Percentiles rank a stretch among this genome's conserved stretches.
These are phyloP conservation scores for Calonectria multiphialidica DNA, from an alignment of 2,329 filamentous ascomycete species.

Conservation along the genomic window DNA sequence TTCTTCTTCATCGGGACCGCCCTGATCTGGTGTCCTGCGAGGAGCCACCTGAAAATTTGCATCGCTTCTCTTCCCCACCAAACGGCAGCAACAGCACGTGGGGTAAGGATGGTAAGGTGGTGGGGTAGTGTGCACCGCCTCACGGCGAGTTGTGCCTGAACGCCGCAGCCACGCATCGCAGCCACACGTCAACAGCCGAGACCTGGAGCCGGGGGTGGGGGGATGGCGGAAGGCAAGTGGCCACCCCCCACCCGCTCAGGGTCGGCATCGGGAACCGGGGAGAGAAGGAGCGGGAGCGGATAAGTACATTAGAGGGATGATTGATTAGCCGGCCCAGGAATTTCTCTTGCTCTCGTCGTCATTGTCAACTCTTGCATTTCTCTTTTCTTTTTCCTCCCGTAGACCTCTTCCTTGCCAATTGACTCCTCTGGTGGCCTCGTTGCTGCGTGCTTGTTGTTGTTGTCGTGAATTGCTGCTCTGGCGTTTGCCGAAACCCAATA, in stretches of 20 bases:
- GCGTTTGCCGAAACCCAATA: not conserved
- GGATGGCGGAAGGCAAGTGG: conserved; percentile 18
- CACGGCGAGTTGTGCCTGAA: not conserved
- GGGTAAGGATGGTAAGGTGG: not conserved
- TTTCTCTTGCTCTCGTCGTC: conserved; percentile 19
- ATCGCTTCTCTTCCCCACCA: not conserved
- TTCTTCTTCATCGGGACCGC: no score
- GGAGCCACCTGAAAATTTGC: not conserved
- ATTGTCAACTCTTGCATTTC: conserved; percentile 8
- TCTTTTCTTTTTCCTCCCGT: not conserved
- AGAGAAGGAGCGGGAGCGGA: conserved; percentile 7
- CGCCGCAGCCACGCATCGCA: conserved; percentile 26
- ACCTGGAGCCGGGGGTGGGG: conserved; percentile 35
- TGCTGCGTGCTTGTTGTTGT: not conserved
- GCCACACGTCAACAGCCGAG: conserved; percentile 39
- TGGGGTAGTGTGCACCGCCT: conserved; percentile 25
- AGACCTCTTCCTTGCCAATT: conserved; percentile 11
- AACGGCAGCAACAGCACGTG: not conserved
- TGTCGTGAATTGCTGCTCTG: not conserved
- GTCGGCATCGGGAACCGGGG: conserved; percentile 35
- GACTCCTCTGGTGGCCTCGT: not conserved
- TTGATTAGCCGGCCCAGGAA: conserved; percentile 37
- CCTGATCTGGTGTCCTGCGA: not conserved
- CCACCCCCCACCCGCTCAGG: conserved; percentile 24
- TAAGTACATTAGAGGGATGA: conserved; percentile 37